Conservation (phyloP, 768 basidiomycete species). For the Termitomyces sp. region DNA sequence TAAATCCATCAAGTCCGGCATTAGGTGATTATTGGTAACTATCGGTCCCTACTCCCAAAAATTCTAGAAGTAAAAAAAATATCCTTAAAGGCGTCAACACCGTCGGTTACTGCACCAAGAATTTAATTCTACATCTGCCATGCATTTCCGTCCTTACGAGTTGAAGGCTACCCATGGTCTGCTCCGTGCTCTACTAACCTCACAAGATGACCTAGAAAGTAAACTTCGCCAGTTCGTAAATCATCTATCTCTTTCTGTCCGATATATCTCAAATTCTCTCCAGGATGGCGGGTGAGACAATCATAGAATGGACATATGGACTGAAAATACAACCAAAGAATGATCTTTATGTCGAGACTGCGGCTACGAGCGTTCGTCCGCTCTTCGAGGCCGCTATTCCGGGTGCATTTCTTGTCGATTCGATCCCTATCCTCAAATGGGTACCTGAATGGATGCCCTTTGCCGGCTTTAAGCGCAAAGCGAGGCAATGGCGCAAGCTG, state of each 20-base stretch:
- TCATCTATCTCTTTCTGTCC: background rate
- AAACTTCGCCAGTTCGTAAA: slow-evolving; percentile 10
- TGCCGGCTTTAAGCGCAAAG: slow-evolving; percentile 26
- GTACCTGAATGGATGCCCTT: slow-evolving; percentile 32
- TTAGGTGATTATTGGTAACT: slow-evolving; percentile 9
- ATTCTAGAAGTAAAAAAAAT: background rate
- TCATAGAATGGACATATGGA: slow-evolving; percentile 28
- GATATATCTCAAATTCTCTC: background rate
- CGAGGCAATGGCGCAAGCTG: slow-evolving; percentile 18
- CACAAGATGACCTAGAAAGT: slow-evolving; percentile 12
- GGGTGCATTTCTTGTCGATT: slow-evolving; percentile 28
- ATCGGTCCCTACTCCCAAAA: background rate
- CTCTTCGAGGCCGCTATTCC: slow-evolving; percentile 20
- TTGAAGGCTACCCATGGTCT: slow-evolving; percentile 16
- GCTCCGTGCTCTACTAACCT: slow-evolving; percentile 16
- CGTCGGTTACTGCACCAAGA: slow-evolving; percentile 18
- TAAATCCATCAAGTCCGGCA: background rate
- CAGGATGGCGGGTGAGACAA: slow-evolving; percentile 19
- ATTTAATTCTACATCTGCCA: slow-evolving; percentile 13
- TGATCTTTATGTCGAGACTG: slow-evolving; percentile 27
- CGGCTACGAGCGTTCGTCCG: slow-evolving; percentile 21
- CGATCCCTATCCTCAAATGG: slow-evolving; percentile 21
- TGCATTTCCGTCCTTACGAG: slow-evolving; percentile 17
- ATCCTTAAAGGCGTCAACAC: slow-evolving; percentile 16
- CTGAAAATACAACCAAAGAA: slow-evolving; percentile 22